These are phyloP conservation scores for Neolentinus lepideus DNA, from an alignment of 1,284 basidiomycete genomes.

Conservation along the genomic window DNA sequence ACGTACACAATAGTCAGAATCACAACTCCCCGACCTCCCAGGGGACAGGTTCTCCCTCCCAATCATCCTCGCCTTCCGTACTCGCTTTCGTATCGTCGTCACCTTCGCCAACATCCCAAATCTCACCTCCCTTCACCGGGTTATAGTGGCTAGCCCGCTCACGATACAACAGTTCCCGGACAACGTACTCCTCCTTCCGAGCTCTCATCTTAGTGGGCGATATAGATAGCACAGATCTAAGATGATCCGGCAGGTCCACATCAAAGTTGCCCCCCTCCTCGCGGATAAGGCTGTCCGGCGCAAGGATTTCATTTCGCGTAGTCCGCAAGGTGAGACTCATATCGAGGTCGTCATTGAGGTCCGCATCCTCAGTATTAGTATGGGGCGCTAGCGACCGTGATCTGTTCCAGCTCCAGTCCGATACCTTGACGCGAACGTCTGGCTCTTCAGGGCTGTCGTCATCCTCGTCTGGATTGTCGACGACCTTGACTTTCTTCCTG, in stretches of 20 bases:
- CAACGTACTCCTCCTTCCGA: constrained; percentile 44
- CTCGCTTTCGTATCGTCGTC: constrained; percentile 26
- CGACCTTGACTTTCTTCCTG: constrained; percentile 32
- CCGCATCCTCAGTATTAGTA: constrained; percentile 8
- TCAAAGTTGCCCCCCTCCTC: constrained; percentile 30
- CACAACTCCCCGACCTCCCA: constrained; percentile 73
- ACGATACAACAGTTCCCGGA: constrained; percentile 54
- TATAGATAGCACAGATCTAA: constrained; percentile 55
- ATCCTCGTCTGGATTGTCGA: constrained; percentile 17
- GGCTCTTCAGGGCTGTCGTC: constrained; percentile 28
- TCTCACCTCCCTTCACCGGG: constrained; percentile 54
- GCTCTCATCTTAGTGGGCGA: constrained; percentile 34
- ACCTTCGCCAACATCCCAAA: constrained; percentile 72
- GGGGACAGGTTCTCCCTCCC: constrained; percentile 74
- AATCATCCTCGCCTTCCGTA: constrained; percentile 50
- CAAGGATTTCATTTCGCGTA: background rate
- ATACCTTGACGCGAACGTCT: constrained; percentile 22
- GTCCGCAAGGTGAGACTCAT: constrained; percentile 3
- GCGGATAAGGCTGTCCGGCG: constrained; percentile 5
- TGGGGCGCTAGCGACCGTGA: constrained; percentile 2
- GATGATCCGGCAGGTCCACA: constrained; percentile 57
- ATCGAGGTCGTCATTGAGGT: constrained; percentile 4
- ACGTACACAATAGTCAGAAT: constrained; percentile 12
- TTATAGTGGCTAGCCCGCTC: constrained; percentile 49
- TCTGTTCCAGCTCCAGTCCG: constrained; percentile 19